A percentile compares a stretch with the other conserved stretches of the same genome.
phyloP scores from a whole-genome alignment of 371 early-diverging fungal species.

The Saksenaea oblongispora region DNA sequence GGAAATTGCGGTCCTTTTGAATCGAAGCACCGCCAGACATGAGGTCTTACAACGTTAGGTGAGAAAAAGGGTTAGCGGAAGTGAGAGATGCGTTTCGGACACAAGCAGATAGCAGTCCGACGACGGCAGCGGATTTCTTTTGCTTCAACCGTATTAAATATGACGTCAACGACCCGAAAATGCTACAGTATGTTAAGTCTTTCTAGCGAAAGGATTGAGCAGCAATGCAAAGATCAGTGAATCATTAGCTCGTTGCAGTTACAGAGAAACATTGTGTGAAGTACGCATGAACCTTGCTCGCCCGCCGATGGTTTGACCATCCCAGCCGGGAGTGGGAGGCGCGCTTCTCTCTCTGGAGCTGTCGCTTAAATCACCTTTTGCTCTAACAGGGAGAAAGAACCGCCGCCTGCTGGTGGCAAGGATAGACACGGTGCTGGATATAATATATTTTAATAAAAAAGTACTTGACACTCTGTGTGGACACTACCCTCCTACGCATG shows the following conservation, averaged over 20 bases:
- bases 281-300: no score
- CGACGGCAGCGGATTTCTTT: no score
- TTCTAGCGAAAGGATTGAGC: no score
- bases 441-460: not conserved
- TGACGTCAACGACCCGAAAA: no score
- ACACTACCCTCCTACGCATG: not conserved
- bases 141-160: no score
- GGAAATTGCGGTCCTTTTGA: slow-evolving; percentile 80
- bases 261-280: no score
- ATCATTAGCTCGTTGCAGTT: no score
- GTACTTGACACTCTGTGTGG: not conserved
- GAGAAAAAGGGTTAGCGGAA: slow-evolving; percentile 15
- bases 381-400: not conserved
- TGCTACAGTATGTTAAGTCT: no score
- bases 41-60: not conserved
- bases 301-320: not conserved
- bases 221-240: no score
- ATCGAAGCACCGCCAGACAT: slow-evolving; percentile 46
- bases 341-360: not conserved
- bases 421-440: not conserved
- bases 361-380: not conserved
- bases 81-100: no score
- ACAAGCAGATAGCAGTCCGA: no score
- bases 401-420: not conserved
- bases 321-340: not conserved